phyloP scores from a whole-genome alignment of 1,284 basidiomycete species.

The Apiotrichum brassicae region DNA sequence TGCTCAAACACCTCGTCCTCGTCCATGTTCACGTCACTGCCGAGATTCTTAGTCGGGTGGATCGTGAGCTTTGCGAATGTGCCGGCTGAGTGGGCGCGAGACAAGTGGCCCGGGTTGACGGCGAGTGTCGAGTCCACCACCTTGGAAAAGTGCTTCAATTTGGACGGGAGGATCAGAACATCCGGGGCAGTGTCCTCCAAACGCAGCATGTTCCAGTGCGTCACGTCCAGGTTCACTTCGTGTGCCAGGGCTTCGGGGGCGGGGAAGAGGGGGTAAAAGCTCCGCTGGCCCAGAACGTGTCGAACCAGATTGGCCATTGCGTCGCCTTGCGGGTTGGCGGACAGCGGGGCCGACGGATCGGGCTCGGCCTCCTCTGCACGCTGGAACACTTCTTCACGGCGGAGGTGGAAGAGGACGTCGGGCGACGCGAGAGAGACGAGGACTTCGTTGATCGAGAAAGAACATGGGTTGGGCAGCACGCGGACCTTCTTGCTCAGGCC shows the following conservation, averaged over 20 bases:
- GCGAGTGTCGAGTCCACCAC: conserved; percentile 46
- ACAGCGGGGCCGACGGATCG: conserved; percentile 33
- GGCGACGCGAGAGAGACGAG: conserved; percentile 71
- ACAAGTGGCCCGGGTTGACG: conserved; percentile 44
- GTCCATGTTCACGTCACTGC: conserved; percentile 16
- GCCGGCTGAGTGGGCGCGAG: conserved; percentile 37
- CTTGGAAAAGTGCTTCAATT: conserved; percentile 78
- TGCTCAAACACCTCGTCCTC: conserved; percentile 30
- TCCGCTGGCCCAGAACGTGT: conserved; percentile 78
- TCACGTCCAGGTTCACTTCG: conserved; percentile 81
- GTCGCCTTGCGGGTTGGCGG: conserved; percentile 55
- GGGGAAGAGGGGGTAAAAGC: conserved; percentile 94
- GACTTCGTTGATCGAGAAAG: conserved; percentile 77
- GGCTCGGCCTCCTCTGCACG: conserved; percentile 62
- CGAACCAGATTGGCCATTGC: conserved; percentile 70
- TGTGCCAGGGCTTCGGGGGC: conserved; percentile 63
- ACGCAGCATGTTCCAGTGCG: conserved; percentile 54
- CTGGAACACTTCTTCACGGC: conserved; percentile 74
- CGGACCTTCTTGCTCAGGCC: conserved; percentile 58
- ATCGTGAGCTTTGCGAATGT: conserved; percentile 46
- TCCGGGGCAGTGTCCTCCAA: conserved; percentile 58
- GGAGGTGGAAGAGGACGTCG: conserved; percentile 82
- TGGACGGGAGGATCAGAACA: conserved; percentile 74
- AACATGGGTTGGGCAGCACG: conserved; percentile 77
- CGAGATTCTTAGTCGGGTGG: conserved; percentile 35